These are phyloP conservation scores for Cicer arietinum DNA, from an alignment of 306 rosid genomes.

Conservation along the genomic window DNA sequence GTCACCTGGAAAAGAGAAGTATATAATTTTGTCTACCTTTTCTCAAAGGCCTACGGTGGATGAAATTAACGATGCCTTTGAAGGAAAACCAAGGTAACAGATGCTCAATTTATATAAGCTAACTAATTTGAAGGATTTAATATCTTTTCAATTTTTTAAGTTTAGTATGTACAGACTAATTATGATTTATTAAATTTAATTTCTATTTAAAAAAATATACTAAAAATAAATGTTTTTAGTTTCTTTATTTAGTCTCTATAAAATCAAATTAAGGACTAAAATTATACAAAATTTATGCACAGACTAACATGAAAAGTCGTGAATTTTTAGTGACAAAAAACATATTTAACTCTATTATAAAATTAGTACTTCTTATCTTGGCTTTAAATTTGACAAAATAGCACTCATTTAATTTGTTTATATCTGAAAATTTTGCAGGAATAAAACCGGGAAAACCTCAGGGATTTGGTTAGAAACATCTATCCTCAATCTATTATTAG, in stretches of 20 bases:
- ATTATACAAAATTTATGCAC: too few relatives aligned
- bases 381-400: slow-evolving; percentile 23
- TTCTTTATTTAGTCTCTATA: too few relatives aligned
- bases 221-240: too few relatives aligned
- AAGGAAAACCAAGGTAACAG: slow-evolving; percentile 72
- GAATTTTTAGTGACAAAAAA: too few relatives aligned
- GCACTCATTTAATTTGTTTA: slow-evolving; percentile 27
- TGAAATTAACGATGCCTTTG: slow-evolving; percentile 73
- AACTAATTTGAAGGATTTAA: too few relatives aligned
- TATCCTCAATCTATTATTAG: neutral
- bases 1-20: slow-evolving; percentile 70
- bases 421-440: slow-evolving; percentile 56
- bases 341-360: neutral
- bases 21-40: slow-evolving; percentile 63
- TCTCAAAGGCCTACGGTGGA: slow-evolving; percentile 66
- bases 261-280: too few relatives aligned
- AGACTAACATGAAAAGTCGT: too few relatives aligned
- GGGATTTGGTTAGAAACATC: slow-evolving; percentile 74
- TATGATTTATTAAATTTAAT: too few relatives aligned
- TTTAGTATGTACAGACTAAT: too few relatives aligned
- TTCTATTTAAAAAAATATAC: too few relatives aligned
- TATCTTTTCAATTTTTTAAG: too few relatives aligned
- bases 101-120: slow-evolving; percentile 1
- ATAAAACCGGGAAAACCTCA: slow-evolving; percentile 53
- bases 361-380: slow-evolving; percentile 1